Base-by-base conservation (phyloP, 768 basidiomycete species). In the Inosperma sp. region DNA sequence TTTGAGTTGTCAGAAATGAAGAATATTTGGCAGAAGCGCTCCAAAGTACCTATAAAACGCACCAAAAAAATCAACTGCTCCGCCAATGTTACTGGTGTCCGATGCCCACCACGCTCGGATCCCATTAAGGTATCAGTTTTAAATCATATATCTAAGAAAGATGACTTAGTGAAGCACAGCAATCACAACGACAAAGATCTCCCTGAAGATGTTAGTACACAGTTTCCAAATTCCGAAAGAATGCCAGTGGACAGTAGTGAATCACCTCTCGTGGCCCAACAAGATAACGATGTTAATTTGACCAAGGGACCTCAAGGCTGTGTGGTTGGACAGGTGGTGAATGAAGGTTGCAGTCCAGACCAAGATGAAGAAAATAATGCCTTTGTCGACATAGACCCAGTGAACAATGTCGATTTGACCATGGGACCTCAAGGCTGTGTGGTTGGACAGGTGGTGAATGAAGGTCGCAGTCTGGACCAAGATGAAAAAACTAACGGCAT, bases 1-100 rank as follows among this genome's bases (percentile, higher is more conserved):
- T 25, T 31, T 5, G 49, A 50, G 29, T 17, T 41, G 2, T 16
- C 26, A 17, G 37, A 42, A 50, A 50, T 50, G 49, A 50, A 33
- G 14, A 29, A 23, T 5, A 50, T 50, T 31, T 50, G 49, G 49
- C 14, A 30, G 6, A 50, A 12, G 23, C 37, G 49, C 8, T n/a
- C 14, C 21, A 33, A 40, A 17, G 26, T 34, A 27, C 35, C 21
- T 1, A 25, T 31, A 17, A 42, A 35, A 33, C 16, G 37, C 40
- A 29, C 40, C 16, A 25, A 43, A 50, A 42, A 33, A 27, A 6
- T 14, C 4, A 43, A 43, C n/a, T 29, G 9, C 21, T 30, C 10
- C 42, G 10, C 39, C 21, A 43, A 7, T 8, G 12, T n/a, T 29
- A 13, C 23, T 31, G 19, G 34, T 34, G 2, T 27, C 29, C 12